Evolutionary conservation across 768 basidiomycete species (phyloP).

Genomic region (Hemileccinum rubropunctum): DNA sequence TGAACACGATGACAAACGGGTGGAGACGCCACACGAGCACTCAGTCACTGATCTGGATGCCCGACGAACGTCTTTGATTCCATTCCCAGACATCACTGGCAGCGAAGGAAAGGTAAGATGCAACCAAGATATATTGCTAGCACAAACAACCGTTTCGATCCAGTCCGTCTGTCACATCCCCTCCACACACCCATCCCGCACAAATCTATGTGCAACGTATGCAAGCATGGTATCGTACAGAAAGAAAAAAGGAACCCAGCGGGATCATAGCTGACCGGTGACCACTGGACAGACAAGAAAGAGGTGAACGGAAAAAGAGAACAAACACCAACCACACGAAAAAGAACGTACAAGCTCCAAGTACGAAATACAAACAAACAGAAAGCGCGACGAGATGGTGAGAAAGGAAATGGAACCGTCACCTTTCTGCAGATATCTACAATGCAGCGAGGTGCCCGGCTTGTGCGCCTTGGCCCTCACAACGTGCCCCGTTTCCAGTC

Average conservation of each 20-base stretch:
- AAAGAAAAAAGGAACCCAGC: too few species aligned
- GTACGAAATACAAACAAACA: neutral
- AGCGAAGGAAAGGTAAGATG: too few species aligned
- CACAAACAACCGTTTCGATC: neutral
- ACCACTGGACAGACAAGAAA: neutral
- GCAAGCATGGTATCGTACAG: conserved; percentile 5
- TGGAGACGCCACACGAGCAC: too few species aligned
- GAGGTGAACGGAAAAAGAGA: neutral
- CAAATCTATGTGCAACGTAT: conserved; percentile 1
- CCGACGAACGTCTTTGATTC: too few species aligned
- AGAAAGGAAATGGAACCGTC: neutral
- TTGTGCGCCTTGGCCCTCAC: conserved; percentile 2
- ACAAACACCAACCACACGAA: neutral
- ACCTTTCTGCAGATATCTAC: neutral
- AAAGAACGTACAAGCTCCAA: neutral
- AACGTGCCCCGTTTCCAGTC: conserved; percentile 51
- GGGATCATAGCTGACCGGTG: too few species aligned
- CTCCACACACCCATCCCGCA: neutral
- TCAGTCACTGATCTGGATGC: too few species aligned
- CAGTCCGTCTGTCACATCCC: neutral
- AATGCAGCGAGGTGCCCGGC: neutral
- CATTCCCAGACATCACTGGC: too few species aligned
- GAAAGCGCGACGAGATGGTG: neutral
- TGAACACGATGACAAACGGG: too few species aligned
- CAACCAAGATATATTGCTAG: too few species aligned